Evolutionary conservation across 768 basidiomycete species (phyloP).

Genomic region (Clavulina sp.): DNA sequence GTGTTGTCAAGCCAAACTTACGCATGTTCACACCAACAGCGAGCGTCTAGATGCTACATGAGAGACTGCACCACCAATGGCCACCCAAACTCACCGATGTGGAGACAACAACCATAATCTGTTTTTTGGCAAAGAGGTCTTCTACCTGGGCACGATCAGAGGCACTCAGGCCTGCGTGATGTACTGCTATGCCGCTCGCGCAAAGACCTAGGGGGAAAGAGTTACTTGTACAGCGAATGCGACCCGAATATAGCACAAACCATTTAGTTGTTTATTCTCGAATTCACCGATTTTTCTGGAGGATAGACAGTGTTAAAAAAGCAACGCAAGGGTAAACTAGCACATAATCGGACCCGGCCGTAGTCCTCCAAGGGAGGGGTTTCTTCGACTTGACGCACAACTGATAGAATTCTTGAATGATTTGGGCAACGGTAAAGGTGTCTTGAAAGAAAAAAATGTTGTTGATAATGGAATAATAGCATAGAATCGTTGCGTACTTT

Average conservation of each 20-base stretch:
- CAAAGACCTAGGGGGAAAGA: conserved; percentile 33
- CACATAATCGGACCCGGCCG: conserved; percentile 27
- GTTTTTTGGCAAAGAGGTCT: conserved; percentile 45
- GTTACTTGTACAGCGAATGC: not conserved
- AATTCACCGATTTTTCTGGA: too few species aligned
- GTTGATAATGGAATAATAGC: too few species aligned
- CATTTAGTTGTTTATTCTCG: too few species aligned
- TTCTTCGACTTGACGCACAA: conserved; percentile 32
- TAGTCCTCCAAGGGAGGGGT: conserved; percentile 50
- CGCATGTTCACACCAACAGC: conserved; percentile 95
- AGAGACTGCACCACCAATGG: not conserved
- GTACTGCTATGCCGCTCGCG: conserved; percentile 64
- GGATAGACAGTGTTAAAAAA: too few species aligned
- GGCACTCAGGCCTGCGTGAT: conserved; percentile 72
- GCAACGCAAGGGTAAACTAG: not conserved
- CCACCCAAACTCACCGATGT: conserved; percentile 47
- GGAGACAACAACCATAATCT: conserved; percentile 51
- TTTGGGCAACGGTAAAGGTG: conserved; percentile 48
- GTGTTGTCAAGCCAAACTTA: conserved; percentile 24
- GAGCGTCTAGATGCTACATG: conserved; percentile 41
- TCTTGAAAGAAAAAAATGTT: too few species aligned
- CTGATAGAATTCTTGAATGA: conserved; percentile 54
- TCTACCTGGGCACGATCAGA: conserved; percentile 64
- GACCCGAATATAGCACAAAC: too few species aligned
- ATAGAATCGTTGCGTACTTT: too few species aligned